Base-by-base conservation (phyloP, 805 yeast genomes). In the Maudiozyma saulgeensis region DNA sequence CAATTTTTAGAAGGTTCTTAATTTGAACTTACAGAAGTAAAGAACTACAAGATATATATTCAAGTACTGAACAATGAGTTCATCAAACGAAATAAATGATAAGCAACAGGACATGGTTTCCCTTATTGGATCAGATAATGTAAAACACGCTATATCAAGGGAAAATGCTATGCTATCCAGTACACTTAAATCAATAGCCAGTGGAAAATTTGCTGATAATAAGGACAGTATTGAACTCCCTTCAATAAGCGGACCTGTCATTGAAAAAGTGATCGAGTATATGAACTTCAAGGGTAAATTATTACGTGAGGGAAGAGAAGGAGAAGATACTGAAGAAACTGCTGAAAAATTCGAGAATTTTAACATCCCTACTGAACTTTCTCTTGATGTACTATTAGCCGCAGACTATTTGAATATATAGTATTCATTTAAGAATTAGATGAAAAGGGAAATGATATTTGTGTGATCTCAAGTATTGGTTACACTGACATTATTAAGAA, bases 291-390 rank as follows among this genome's bases (percentile, higher is more conserved):
- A 85, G 57, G 64, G 75, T 51, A 82, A 85, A 57, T 87, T 86
- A 62, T 78, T 74, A 53, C 80, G 78, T 5, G 35, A 42, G n/a
- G 42, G 16, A 45, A 76, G 73, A 0, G 76, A 71, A 34, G 55
- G 62, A 6, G 26, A 42, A 6, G 68, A 66, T 25, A 56, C 50
- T 7, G 79, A 77, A 4, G 42, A 21, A 18, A 18, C 18, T 2
- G 26, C 11, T 18, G 47, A 43, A 18, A 82, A 78, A 45, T 78
- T 85, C 6, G 96, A 96, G 0, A 93, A 86, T 49, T 93, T 93
- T 66, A 84, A 85, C 37, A 80, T 93, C 2, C 96, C 98, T 1
- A 90, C 97, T 0, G 97, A 88, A 56, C 77, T 91, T 79, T 96
- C 98, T 0, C 70, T 91, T 53, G 98, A 93, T 62, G 69, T 91